Percentiles rank a stretch among this genome's conserved stretches.
Evolutionary conservation across 352 stramenopile genomes (phyloP).

Genomic region (Saprolegnia diclina): DNA sequence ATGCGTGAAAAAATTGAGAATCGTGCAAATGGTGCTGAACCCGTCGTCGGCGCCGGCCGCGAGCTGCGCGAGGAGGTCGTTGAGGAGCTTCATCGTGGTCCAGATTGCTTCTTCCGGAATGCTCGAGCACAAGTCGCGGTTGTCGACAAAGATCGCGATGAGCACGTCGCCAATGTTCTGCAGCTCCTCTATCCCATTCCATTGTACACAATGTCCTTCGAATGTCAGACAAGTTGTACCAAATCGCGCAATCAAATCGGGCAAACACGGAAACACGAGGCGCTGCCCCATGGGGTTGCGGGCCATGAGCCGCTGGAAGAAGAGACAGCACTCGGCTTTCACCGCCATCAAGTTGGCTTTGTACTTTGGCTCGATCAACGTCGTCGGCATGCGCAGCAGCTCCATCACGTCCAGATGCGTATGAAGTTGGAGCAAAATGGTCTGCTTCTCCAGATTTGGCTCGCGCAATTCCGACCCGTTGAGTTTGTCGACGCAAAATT

Average conservation of each 20-base stretch:
- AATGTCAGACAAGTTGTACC: conserved; percentile 7
- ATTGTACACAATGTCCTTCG: not conserved
- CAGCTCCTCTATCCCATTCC: conserved; percentile 10
- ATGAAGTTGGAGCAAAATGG: conserved; percentile 21
- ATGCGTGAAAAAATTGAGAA: conserved; percentile 26
- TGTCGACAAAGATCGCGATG: conserved; percentile 27
- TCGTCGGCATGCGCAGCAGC: conserved; percentile 3
- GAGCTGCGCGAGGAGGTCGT: conserved; percentile 11
- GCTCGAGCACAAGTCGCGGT: conserved; percentile 20
- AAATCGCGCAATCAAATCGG: conserved; percentile 21
- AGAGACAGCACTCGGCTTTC: conserved; percentile 22
- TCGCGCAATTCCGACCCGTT: not conserved
- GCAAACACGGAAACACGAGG: conserved; percentile 19
- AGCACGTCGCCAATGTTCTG: conserved; percentile 21
- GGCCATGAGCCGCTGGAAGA: conserved; percentile 24
- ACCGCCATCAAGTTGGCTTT: not conserved
- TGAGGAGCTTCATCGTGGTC: conserved; percentile 25
- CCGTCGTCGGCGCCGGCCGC: not conserved
- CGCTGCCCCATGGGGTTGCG: conserved; percentile 5
- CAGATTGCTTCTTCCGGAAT: conserved; percentile 25
- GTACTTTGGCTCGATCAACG: not conserved
- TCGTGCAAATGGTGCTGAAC: conserved; percentile 7
- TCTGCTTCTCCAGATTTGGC: conserved; percentile 22
- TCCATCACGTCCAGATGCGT: conserved; percentile 23
- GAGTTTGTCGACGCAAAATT: conserved; percentile 16